These are phyloP conservation scores for Pharus latifolius DNA, from an alignment of 176 grass and related monocot species.

Conservation along the genomic window DNA sequence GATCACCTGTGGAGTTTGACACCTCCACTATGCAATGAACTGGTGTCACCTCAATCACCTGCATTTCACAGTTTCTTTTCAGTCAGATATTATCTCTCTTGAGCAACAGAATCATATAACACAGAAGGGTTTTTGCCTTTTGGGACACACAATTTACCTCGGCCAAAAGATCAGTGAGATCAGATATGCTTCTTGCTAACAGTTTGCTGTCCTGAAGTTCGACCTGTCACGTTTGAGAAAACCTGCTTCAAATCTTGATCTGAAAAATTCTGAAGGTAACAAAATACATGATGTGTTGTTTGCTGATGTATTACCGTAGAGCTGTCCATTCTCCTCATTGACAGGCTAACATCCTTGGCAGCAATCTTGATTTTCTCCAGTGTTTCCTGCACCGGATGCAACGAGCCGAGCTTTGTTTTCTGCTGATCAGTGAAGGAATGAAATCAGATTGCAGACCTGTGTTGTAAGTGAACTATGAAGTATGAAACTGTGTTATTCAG, in stretches of 20 bases:
- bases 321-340: constrained; percentile 30
- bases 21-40: constrained; percentile 40
- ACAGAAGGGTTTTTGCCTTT: not conserved
- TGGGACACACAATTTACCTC: constrained; percentile 24
- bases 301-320: constrained; percentile 30
- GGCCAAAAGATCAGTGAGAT: constrained; percentile 36
- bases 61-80: constrained; percentile 1
- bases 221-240: constrained; percentile 31
- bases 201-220: constrained; percentile 41
- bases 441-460: not conserved
- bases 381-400: constrained; percentile 48
- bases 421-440: not conserved
- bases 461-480: not conserved
- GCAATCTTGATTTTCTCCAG: constrained; percentile 54
- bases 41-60: constrained; percentile 57
- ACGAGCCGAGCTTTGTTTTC: constrained; percentile 61
- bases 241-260: not conserved
- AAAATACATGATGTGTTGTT: not conserved
- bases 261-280: not conserved
- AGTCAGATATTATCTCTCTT: not conserved
- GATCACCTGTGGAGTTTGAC: constrained; percentile 55
- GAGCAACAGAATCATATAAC: not conserved
- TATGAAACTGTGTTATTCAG: not conserved
- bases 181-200: constrained; percentile 36
- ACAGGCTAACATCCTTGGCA: constrained; percentile 32